Percentiles rank a stretch among this genome's conserved stretches.
These are phyloP conservation scores for Chaetomiaceae sp. DNA, from an alignment of 2,329 filamentous ascomycete species.

Conservation along the genomic window DNA sequence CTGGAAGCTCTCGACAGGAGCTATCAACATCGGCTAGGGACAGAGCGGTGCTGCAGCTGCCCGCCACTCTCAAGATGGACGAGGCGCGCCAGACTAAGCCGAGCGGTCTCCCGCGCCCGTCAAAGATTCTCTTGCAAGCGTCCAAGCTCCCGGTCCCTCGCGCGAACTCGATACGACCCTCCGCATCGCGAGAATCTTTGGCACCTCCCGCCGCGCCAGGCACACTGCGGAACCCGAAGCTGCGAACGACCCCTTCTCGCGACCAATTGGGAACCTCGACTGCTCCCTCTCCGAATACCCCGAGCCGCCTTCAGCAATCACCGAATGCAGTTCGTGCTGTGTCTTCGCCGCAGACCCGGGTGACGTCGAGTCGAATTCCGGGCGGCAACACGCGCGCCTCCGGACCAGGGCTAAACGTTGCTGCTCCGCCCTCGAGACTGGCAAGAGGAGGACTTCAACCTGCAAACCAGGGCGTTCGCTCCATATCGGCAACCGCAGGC, in stretches of 20 bases:
- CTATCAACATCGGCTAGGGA: too few relatives aligned
- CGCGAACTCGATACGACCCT: slow-evolving; percentile 20
- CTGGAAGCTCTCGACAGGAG: too few relatives aligned
- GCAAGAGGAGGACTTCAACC: slow-evolving; percentile 8
- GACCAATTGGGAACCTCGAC: slow-evolving; percentile 32
- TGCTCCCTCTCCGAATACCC: slow-evolving; percentile 6
- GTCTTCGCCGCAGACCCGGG: slow-evolving; percentile 21
- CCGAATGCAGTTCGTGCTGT: slow-evolving; percentile 17
- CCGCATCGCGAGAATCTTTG: slow-evolving; percentile 23
- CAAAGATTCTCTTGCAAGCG: slow-evolving; percentile 22
- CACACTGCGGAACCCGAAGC: slow-evolving; percentile 35
- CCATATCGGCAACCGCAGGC: slow-evolving; percentile 14
- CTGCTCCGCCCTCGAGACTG: slow-evolving; percentile 5
- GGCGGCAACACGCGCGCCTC: slow-evolving; percentile 8
- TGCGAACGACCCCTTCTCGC: slow-evolving; percentile 38
- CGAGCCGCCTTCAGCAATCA: slow-evolving; percentile 12
- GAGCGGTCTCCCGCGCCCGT: slow-evolving; percentile 25
- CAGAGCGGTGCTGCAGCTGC: too few relatives aligned
- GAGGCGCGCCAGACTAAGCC: slow-evolving; percentile 21
- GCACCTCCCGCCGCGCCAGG: neutral
- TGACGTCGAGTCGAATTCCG: slow-evolving; percentile 2
- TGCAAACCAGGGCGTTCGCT: neutral
- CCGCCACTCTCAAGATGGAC: slow-evolving; percentile 17
- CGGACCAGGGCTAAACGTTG: slow-evolving; percentile 5
- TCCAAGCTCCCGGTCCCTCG: slow-evolving; percentile 26